A percentile compares a stretch with the other conserved stretches of the same genome.
Evolutionary conservation across 1,139 yeast genomes (phyloP).

Genomic region (Pichia sp.): DNA sequence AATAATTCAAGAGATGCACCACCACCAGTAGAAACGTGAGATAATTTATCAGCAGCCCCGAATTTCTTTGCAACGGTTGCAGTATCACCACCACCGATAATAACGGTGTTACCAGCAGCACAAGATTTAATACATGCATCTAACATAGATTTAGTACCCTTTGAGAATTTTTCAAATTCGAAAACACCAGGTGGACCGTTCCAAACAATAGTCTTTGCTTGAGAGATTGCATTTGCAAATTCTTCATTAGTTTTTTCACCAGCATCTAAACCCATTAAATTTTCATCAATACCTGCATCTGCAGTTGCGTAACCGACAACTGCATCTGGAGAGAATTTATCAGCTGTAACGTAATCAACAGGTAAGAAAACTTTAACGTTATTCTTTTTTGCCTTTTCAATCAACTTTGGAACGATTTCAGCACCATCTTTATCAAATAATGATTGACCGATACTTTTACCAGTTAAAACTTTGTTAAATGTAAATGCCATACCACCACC

Average conservation of each 20-base stretch:
- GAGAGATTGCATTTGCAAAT: conserved; percentile 71
- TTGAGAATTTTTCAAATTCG: conserved; percentile 85
- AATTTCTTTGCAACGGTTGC: conserved; percentile 98
- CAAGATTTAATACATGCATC: conserved; percentile 84
- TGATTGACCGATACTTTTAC: conserved; percentile 82
- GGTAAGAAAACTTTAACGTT: conserved; percentile 88
- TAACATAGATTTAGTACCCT: conserved; percentile 83
- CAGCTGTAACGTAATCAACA: conserved; percentile 90
- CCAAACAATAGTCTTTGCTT: conserved; percentile 97
- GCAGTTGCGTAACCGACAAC: conserved; percentile 73
- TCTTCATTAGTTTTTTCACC: conserved; percentile 82
- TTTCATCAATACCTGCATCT: conserved; percentile 83
- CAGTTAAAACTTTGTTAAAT: conserved; percentile 85
- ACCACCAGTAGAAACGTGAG: conserved; percentile 98
- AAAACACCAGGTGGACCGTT: conserved; percentile 99
- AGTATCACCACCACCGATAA: conserved; percentile 99
- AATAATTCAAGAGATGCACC: conserved; percentile 97
- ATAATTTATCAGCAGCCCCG: conserved; percentile 89
- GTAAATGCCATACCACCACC: conserved; percentile 99
- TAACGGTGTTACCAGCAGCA: conserved; percentile 84
- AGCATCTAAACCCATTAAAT: conserved; percentile 91
- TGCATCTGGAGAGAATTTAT: conserved; percentile 88
- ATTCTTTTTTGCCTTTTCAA: conserved; percentile 93
- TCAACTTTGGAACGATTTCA: conserved; percentile 79
- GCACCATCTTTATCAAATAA: conserved; percentile 90